Evolutionary conservation across 441 rosid genomes (phyloP).

Genomic region (Euphorbia celastroides): DNA sequence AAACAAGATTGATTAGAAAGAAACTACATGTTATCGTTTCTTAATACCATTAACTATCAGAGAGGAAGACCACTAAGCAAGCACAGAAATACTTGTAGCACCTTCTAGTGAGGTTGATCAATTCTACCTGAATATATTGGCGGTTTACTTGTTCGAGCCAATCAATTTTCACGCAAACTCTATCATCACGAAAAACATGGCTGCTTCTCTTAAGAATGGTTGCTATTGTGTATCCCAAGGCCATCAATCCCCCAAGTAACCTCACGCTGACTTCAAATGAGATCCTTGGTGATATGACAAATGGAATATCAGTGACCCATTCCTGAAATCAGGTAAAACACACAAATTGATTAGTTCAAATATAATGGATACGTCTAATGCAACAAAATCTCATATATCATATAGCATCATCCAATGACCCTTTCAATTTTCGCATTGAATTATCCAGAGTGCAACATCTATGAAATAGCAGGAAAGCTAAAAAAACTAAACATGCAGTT

Average conservation of each 20-base stretch:
- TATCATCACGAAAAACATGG: conserved; percentile 74
- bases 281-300: conserved; percentile 97
- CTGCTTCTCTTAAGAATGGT: conserved; percentile 90
- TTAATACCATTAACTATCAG: neutral
- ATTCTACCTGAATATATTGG: conserved; percentile 78
- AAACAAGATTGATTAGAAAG: neutral
- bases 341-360: conserved; percentile 12
- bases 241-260: conserved; percentile 98
- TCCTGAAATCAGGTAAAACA: conserved; percentile 50
- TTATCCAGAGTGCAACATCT: neutral
- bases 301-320: conserved; percentile 90
- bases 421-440: neutral
- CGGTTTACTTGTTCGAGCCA: conserved; percentile 94
- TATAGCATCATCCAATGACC: neutral
- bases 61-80: neutral
- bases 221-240: conserved; percentile 95
- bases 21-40: neutral
- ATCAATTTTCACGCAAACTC: conserved; percentile 79
- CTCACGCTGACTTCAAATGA: conserved; percentile 97
- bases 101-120: neutral
- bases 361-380: neutral
- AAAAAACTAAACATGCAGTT: neutral
- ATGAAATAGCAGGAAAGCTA: neutral
- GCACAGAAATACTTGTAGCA: neutral
- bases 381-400: neutral